phyloP scores from a whole-genome alignment of 768 basidiomycete genomes.

The Naganishia antarctica region DNA sequence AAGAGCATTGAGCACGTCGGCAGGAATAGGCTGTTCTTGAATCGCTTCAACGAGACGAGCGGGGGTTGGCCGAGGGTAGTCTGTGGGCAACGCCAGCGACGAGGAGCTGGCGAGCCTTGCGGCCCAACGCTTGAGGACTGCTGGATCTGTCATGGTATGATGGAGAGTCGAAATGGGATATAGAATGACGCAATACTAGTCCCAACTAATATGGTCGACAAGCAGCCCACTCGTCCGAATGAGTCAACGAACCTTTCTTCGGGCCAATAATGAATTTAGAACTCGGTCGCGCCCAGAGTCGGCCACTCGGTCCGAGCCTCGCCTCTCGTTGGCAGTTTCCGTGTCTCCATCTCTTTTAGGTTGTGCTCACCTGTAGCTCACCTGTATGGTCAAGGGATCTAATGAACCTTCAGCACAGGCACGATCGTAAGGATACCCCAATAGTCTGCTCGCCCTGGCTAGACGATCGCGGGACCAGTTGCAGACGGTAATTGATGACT shows the following conservation, averaged over 20 bases:
- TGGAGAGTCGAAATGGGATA: neutral
- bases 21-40: conserved; percentile 65
- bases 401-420: too few species aligned
- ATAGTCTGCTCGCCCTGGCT: too few species aligned
- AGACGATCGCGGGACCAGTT: too few species aligned
- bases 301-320: neutral
- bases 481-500: too few species aligned
- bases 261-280: neutral
- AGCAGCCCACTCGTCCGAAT: neutral
- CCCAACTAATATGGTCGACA: neutral
- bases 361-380: too few species aligned
- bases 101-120: conserved; percentile 70
- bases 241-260: neutral
- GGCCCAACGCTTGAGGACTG: conserved; percentile 46
- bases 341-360: too few species aligned
- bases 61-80: conserved; percentile 75
- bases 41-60: conserved; percentile 80
- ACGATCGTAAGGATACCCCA: too few species aligned
- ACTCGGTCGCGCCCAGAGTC: neutral
- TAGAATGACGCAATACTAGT: neutral
- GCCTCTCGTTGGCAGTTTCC: too few species aligned
- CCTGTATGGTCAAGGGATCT: too few species aligned
- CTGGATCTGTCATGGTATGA: conserved; percentile 11
- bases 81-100: conserved; percentile 85
- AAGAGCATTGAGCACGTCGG: conserved; percentile 59